Conservation (phyloP, 139 green algal genomes). For the Zygnema cylindricum region DNA sequence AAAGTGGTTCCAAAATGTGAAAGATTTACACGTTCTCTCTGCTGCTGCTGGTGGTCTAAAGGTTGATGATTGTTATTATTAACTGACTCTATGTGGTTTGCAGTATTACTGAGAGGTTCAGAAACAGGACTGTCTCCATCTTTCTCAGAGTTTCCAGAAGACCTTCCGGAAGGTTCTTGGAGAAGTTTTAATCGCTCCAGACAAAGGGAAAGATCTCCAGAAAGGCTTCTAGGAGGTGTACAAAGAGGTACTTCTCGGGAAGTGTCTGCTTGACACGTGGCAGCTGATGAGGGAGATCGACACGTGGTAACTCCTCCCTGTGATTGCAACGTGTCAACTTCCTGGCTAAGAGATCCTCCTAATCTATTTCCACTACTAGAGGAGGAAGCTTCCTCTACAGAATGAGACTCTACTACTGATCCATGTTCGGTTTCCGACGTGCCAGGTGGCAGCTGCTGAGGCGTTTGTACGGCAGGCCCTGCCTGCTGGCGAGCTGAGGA, state of each 20-base stretch:
- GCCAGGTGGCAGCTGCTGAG: neutral
- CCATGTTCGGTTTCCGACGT: neutral
- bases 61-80: neutral
- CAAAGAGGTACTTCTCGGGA: too few species aligned
- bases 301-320: neutral
- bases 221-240: too few species aligned
- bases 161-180: too few species aligned
- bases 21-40: neutral
- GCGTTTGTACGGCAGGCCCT: neutral
- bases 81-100: neutral
- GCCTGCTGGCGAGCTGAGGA: neutral
- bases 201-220: too few species aligned
- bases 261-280: too few species aligned
- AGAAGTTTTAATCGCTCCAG: too few species aligned
- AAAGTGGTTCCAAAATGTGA: neutral
- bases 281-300: neutral
- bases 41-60: neutral
- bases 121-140: too few species aligned
- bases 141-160: too few species aligned
- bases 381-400: too few species aligned
- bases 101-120: too few species aligned
- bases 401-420: neutral
- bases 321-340: neutral
- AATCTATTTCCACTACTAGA: too few species aligned
- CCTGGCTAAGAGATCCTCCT: too few species aligned